A percentile compares a stretch with the other conserved stretches of the same genome.
Evolutionary conservation across 805 yeast species (phyloP).

Genomic region (Hanseniaspora hatyaiensis): DNA sequence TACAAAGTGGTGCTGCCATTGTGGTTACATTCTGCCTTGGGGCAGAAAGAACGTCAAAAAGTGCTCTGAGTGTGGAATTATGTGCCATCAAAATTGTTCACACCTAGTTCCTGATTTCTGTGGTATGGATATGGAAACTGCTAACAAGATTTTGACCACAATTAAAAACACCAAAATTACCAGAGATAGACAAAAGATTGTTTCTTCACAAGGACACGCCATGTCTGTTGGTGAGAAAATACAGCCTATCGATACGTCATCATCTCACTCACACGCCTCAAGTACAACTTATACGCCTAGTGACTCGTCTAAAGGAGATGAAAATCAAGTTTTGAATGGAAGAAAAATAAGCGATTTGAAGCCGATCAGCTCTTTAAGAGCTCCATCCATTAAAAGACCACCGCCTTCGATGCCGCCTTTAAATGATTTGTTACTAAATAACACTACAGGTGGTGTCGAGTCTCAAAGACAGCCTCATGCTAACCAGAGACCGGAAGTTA

Average conservation of each 20-base stretch:
- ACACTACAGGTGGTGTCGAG: not conserved
- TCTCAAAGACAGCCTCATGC: not conserved
- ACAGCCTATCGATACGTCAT: not conserved
- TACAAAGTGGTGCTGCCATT: constrained; percentile 99
- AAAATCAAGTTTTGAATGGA: constrained; percentile 17
- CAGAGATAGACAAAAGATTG: constrained; percentile 18
- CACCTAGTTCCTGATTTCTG: constrained; percentile 96
- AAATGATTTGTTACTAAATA: not conserved
- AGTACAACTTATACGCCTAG: constrained; percentile 15
- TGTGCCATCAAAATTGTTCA: constrained; percentile 87
- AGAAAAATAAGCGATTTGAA: constrained; percentile 2
- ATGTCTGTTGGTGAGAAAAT: constrained; percentile 17
- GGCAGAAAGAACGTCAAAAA: constrained; percentile 86
- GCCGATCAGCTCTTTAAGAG: constrained; percentile 12
- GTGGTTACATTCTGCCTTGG: constrained; percentile 94
- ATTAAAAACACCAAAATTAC: constrained; percentile 53
- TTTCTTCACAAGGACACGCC: constrained; percentile 18
- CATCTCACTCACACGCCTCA: constrained; percentile 10
- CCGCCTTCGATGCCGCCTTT: constrained; percentile 15
- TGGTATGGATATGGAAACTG: constrained; percentile 97
- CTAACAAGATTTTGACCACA: constrained; percentile 74
- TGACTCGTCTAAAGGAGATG: constrained; percentile 15
- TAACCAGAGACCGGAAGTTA: not conserved
- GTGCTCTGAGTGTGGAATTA: constrained; percentile 85
- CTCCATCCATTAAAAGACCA: constrained; percentile 9